These are phyloP conservation scores for Allium cepa DNA, from an alignment of 106 monocot species.

Conservation along the genomic window DNA sequence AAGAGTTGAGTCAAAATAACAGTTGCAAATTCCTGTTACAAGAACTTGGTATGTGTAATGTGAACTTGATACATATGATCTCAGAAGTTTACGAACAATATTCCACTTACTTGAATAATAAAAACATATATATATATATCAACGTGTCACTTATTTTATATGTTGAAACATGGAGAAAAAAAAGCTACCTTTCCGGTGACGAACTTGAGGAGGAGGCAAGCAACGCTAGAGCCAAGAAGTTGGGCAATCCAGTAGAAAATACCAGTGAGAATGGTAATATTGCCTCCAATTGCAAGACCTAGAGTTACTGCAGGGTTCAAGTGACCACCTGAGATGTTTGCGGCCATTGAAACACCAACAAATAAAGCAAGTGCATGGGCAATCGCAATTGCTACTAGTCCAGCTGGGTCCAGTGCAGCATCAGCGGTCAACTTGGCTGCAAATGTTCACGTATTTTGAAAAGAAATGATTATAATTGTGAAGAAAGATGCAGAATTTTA, in stretches of 20 bases:
- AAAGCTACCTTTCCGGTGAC: slow-evolving; percentile 31
- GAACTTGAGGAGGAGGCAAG: slow-evolving; percentile 54
- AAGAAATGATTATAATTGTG: background rate
- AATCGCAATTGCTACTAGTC: slow-evolving; percentile 45
- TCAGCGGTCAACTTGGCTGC: slow-evolving; percentile 41
- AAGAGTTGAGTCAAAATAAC: too few relatives aligned
- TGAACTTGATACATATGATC: too few relatives aligned
- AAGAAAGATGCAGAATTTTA: background rate
- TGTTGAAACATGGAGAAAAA: too few relatives aligned
- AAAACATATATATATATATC: too few relatives aligned
- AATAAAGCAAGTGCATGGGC: slow-evolving; percentile 65
- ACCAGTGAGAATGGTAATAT: slow-evolving; percentile 61
- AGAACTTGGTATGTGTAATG: too few relatives aligned
- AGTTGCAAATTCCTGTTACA: too few relatives aligned
- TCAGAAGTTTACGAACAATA: too few relatives aligned
- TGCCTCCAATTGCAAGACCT: slow-evolving; percentile 49
- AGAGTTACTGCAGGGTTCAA: slow-evolving; percentile 66
- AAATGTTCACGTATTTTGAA: background rate
- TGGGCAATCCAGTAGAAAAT: slow-evolving; percentile 79
- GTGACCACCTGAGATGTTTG: slow-evolving; percentile 76
- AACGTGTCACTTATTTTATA: too few relatives aligned
- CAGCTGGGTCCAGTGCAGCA: slow-evolving; percentile 50
- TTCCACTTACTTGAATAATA: too few relatives aligned
- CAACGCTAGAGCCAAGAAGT: slow-evolving; percentile 46
- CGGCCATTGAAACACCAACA: slow-evolving; percentile 56